These are phyloP conservation scores for Zoysia pacifica DNA, from an alignment of 176 grass and related monocot genomes.

Conservation along the genomic window DNA sequence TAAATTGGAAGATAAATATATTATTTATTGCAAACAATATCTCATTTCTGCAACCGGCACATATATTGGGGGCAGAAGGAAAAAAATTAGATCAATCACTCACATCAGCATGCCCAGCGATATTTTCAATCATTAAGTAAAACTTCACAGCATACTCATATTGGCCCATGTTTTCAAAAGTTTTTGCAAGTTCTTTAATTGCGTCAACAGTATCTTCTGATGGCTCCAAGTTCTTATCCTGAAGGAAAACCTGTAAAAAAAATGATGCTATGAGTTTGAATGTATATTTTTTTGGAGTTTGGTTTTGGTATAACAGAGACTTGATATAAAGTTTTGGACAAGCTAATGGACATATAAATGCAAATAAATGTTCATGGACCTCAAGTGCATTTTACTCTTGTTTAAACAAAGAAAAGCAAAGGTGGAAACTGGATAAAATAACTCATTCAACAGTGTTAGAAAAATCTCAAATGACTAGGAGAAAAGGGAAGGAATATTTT, in stretches of 20 bases:
- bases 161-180: conserved; percentile 56
- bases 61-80: background rate
- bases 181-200: conserved; percentile 62
- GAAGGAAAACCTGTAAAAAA: conserved; percentile 63
- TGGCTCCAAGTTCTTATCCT: conserved; percentile 49
- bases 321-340: background rate
- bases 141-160: conserved; percentile 82
- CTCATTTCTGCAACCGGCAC: conserved; percentile 1
- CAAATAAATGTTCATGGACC: too few relatives aligned
- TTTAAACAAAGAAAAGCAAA: background rate
- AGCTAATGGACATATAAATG: too few relatives aligned
- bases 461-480: background rate
- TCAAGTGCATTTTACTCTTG: too few relatives aligned
- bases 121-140: conserved; percentile 62
- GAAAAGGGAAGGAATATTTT: background rate
- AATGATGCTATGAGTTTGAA: background rate
- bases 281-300: background rate
- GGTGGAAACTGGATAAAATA: background rate
- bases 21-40: background rate
- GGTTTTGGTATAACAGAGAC: background rate
- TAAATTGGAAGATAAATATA: conserved; percentile 3
- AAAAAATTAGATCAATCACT: conserved; percentile 31
- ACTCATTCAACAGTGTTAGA: background rate
- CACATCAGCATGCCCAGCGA: conserved; percentile 59
- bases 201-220: conserved; percentile 54